phyloP scores from a whole-genome alignment of 768 basidiomycete genomes.

The Roridomyces roridus region DNA sequence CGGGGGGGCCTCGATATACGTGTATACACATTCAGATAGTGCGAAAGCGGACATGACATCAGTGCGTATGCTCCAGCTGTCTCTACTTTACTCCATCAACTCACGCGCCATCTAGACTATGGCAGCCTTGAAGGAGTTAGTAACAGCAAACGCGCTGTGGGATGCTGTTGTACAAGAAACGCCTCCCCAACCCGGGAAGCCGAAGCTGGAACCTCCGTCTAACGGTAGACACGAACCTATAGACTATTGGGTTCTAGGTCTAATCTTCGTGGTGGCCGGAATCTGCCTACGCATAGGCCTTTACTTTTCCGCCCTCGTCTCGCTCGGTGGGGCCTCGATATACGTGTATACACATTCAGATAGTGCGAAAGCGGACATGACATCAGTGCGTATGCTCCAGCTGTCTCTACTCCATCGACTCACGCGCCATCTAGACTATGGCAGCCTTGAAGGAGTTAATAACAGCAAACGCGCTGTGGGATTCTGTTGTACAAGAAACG shows the following conservation, averaged over 20 bases:
- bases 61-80: constrained; percentile 48
- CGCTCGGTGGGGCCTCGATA: constrained; percentile 44
- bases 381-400: constrained; percentile 51
- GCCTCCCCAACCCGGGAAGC: constrained; percentile 58
- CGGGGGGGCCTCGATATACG: constrained; percentile 43
- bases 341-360: constrained; percentile 40
- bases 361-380: constrained; percentile 54
- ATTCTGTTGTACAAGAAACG: constrained; percentile 74
- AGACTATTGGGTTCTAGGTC: constrained; percentile 44
- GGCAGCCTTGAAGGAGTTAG: constrained; percentile 68
- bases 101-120: constrained; percentile 57
- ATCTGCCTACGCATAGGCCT: constrained; percentile 51
- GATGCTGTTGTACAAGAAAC: constrained; percentile 77
- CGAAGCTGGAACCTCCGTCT: constrained; percentile 29
- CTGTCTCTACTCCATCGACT: constrained; percentile 2
- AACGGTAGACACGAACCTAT: constrained; percentile 40
- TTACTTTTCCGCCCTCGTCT: constrained; percentile 45
- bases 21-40: constrained; percentile 37
- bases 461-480: constrained; percentile 73
- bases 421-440: constrained; percentile 57
- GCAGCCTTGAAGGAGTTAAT: constrained; percentile 72
- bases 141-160: constrained; percentile 73
- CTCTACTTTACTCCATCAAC: constrained; percentile 8
- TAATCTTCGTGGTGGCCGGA: constrained; percentile 43
- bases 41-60: constrained; percentile 59